A percentile compares a stretch with the other conserved stretches of the same genome.
Evolutionary conservation across 164 flowering plant species (phyloP).

Genomic region (Magnolia kwangsiensis): DNA sequence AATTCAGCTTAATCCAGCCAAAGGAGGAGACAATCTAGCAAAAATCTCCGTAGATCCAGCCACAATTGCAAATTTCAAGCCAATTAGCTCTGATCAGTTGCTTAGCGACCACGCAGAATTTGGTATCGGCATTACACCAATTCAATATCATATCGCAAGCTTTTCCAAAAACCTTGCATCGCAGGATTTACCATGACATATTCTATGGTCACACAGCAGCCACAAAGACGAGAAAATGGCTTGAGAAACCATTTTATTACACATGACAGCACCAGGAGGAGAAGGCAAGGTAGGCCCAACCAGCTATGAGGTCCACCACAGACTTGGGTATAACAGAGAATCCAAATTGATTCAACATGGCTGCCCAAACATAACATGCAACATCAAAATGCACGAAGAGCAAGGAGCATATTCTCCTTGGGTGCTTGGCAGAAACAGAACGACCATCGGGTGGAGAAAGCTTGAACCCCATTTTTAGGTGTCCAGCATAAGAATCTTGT

Average conservation of each 20-base stretch:
- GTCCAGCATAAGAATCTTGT: too few relatives aligned
- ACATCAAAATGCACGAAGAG: not conserved
- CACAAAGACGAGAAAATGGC: too few relatives aligned
- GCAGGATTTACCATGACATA: too few relatives aligned
- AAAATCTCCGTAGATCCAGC: not conserved
- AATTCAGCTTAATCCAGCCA: not conserved
- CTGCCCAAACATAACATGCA: not conserved
- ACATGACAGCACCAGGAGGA: too few relatives aligned
- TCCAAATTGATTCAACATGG: not conserved
- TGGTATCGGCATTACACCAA: too few relatives aligned
- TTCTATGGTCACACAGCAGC: too few relatives aligned
- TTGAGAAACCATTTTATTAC: too few relatives aligned
- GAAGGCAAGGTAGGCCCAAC: too few relatives aligned
- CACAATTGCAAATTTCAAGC: not conserved
- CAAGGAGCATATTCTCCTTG: not conserved
- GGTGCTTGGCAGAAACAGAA: not conserved
- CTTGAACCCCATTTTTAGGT: not conserved
- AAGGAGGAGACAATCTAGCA: not conserved
- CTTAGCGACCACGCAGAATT: too few relatives aligned
- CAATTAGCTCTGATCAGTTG: not conserved
- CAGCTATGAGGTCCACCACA: not conserved
- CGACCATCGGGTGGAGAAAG: not conserved
- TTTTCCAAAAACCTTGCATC: too few relatives aligned
- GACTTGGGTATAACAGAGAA: not conserved
- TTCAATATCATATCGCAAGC: too few relatives aligned